Evolutionary conservation across 148 eudicot genomes (phyloP).

Genomic region (Persicaria tinctoria): DNA sequence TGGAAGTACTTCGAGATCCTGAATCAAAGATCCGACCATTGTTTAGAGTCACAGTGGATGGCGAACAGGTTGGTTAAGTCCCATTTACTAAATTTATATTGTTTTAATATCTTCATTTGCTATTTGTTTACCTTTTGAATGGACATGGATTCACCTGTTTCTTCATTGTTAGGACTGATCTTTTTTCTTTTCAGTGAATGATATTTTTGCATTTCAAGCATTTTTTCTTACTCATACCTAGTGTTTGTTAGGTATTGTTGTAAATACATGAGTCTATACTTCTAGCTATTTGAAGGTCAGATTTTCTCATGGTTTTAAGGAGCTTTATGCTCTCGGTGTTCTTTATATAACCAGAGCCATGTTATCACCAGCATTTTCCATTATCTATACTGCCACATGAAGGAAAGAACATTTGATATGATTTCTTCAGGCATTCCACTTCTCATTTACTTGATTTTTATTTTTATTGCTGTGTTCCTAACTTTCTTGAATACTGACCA

Average conservation of each 20-base stretch:
- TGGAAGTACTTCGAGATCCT: slow-evolving; percentile 54
- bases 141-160: not conserved
- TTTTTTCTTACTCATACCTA: not conserved
- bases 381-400: not conserved
- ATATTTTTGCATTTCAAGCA: too few species aligned
- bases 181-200: not conserved
- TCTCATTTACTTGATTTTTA: slow-evolving; percentile 1
- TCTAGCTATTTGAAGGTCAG: slow-evolving; percentile 1
- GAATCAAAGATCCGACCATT: slow-evolving; percentile 39
- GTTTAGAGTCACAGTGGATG: slow-evolving; percentile 52
- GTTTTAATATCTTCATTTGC: not conserved
- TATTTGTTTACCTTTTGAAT: not conserved
- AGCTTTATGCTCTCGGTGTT: not conserved
- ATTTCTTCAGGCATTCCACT: not conserved
- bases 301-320: not conserved
- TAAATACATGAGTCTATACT: not conserved
- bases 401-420: not conserved
- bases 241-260: not conserved
- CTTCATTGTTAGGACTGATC: not conserved
- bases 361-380: not conserved
- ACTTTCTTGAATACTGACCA: not conserved
- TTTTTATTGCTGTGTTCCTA: not conserved
- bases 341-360: not conserved
- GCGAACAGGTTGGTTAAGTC: slow-evolving; percentile 35
- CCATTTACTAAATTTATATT: not conserved